These are phyloP conservation scores for Groenewaldozyma salmanticensis DNA, from an alignment of 805 yeast species.

Conservation along the genomic window DNA sequence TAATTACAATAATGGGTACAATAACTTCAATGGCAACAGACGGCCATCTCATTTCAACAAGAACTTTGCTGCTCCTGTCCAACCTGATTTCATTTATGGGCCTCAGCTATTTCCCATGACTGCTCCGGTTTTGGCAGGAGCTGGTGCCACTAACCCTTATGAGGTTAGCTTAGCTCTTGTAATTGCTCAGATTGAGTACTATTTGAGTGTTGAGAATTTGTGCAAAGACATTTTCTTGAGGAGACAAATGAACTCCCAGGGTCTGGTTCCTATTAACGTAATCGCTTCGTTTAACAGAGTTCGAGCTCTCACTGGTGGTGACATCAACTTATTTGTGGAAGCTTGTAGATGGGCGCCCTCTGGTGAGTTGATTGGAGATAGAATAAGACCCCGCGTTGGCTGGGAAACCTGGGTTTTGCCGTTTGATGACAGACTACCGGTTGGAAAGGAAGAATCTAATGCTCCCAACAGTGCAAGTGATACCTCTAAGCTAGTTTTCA, in stretches of 20 bases:
- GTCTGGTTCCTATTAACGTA: slow-evolving; percentile 55
- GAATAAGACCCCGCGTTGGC: slow-evolving; percentile 50
- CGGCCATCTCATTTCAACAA: slow-evolving; percentile 15
- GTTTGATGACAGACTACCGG: slow-evolving; percentile 35
- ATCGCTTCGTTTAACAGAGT: slow-evolving; percentile 71
- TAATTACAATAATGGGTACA: slow-evolving; percentile 6
- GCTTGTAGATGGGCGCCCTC: slow-evolving; percentile 46
- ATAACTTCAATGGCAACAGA: slow-evolving; percentile 7
- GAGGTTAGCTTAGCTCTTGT: slow-evolving; percentile 23
- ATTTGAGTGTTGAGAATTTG: slow-evolving; percentile 80
- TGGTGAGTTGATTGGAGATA: slow-evolving; percentile 43
- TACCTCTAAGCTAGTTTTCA: slow-evolving; percentile 20
- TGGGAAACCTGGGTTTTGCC: slow-evolving; percentile 66
- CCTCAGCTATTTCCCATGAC: background rate
- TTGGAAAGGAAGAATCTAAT: slow-evolving; percentile 36
- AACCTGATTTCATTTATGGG: slow-evolving; percentile 4
- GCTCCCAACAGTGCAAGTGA: slow-evolving; percentile 11
- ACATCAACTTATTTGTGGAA: slow-evolving; percentile 40
- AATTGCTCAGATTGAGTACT: slow-evolving; percentile 71
- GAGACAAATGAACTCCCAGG: slow-evolving; percentile 67
- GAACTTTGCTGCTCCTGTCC: slow-evolving; percentile 7
- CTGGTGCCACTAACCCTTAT: slow-evolving; percentile 5
- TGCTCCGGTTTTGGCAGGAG: slow-evolving; percentile 1
- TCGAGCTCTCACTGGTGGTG: slow-evolving; percentile 52
- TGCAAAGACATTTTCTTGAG: slow-evolving; percentile 76